Percentiles rank a stretch among this genome's conserved stretches.
Evolutionary conservation across 2,329 filamentous ascomycete species (phyloP).

Genomic region (Penicillium paneum): DNA sequence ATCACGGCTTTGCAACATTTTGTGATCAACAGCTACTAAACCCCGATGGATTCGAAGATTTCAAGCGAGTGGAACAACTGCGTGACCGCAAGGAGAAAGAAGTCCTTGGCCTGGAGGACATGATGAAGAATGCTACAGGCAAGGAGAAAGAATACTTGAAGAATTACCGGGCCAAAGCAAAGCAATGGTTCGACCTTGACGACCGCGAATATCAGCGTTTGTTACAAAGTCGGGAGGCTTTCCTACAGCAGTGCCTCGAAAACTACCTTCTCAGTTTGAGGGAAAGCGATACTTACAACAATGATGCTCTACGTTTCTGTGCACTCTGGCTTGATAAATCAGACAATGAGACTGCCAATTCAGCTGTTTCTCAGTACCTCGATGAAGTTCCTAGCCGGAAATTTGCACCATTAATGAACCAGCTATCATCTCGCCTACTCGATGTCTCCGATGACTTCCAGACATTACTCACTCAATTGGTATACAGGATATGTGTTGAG

Average conservation of each 20-base stretch:
- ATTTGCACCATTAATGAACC: constrained; percentile 90
- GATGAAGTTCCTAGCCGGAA: constrained; percentile 79
- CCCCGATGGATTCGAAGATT: constrained; percentile 77
- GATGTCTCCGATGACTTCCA: constrained; percentile 71
- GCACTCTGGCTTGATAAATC: constrained; percentile 91
- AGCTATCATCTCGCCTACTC: constrained; percentile 88
- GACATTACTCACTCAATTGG: constrained; percentile 65
- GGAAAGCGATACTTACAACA: constrained; percentile 84
- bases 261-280: constrained; percentile 85
- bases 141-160: constrained; percentile 58
- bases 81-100: constrained; percentile 79
- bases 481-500: constrained; percentile 81
- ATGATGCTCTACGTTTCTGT: constrained; percentile 86
- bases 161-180: constrained; percentile 66
- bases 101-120: constrained; percentile 66
- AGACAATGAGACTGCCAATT: constrained; percentile 71
- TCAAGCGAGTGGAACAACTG: constrained; percentile 74
- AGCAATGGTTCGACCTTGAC: constrained; percentile 86
- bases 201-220: constrained; percentile 80
- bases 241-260: constrained; percentile 83
- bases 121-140: constrained; percentile 50
- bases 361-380: constrained; percentile 68
- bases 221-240: constrained; percentile 70
- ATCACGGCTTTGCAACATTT: constrained; percentile 91
- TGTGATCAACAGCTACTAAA: constrained; percentile 93